Evolutionary conservation across 2,329 filamentous ascomycete genomes (phyloP).

Genomic region (Pseudopyricularia javanii): DNA sequence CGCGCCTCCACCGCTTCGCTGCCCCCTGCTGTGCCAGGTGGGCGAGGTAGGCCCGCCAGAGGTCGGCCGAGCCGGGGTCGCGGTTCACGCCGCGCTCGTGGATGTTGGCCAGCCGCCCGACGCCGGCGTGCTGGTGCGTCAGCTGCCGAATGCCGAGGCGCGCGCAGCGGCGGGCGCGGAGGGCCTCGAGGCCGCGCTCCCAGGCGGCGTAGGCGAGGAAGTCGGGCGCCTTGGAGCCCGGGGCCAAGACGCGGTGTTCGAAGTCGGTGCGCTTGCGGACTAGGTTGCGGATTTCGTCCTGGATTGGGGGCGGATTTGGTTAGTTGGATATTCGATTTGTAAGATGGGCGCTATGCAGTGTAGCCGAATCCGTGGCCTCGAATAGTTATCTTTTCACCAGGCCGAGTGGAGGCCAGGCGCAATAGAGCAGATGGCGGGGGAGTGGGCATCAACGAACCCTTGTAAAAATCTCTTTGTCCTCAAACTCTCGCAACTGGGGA

Average conservation of each 20-base stretch:
- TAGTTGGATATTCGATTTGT: neutral
- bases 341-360: neutral
- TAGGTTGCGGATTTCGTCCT: conserved; percentile 85
- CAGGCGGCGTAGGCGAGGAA: conserved; percentile 73
- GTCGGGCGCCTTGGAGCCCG: conserved; percentile 63
- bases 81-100: conserved; percentile 77
- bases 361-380: too few relatives aligned
- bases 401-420: conserved; percentile 1
- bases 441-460: conserved; percentile 36
- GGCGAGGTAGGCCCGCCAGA: conserved; percentile 86
- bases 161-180: conserved; percentile 73
- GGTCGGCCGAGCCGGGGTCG: conserved; percentile 65
- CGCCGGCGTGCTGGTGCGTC: conserved; percentile 56
- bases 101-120: conserved; percentile 77
- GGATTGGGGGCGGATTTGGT: neutral
- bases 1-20: conserved; percentile 51
- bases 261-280: conserved; percentile 85
- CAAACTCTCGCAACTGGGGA: conserved; percentile 83
- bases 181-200: conserved; percentile 57
- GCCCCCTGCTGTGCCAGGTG: conserved; percentile 62
- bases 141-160: conserved; percentile 62
- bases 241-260: conserved; percentile 79
- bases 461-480: conserved; percentile 82
- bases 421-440: conserved; percentile 5
- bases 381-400: too few relatives aligned